Evolutionary conservation across 805 yeast species (phyloP), one percentile per base, ranked within the genome.

Genomic region (Wickerhamiella galacta): DNA sequence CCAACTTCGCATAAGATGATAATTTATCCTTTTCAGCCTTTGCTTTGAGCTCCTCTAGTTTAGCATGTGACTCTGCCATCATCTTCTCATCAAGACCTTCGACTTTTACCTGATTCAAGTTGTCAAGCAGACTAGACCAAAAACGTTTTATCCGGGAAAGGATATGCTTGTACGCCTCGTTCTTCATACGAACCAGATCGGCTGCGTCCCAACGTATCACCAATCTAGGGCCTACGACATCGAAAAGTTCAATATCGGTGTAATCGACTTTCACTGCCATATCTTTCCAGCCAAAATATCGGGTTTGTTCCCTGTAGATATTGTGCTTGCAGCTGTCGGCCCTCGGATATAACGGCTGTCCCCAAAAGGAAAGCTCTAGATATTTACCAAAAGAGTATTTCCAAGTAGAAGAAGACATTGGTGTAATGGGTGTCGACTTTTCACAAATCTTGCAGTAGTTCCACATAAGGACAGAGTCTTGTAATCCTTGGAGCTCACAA

Each of bases 311-410:
- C 34, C 74, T 70, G 42, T 80, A 75, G 36, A 76, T 73, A 49
- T 83, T 82, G 54, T 87, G 95, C 0, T 63, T 54, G 52, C 98
- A 90, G 15, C 66, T 62, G 1, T 75, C 77, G 2, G 73, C 76
- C 4, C 72, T 60, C 36, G 72, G 59, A 10, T 68, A 60, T 24
- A 71, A 57, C 14, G 58, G 61, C 22, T 61, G 54, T 35, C 77
- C 69, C 79, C 93, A 82, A 49, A 85, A 85, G 20, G 77, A 61
- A 16, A 85, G 58, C 56, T 90, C 96, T 16, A 90, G 58, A 49
- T 79, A 90, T 49, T 92, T 92, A 0, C 96, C 98, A 54, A 90
- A 75, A 0, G 96, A 87, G 41, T 74, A 75, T 47, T 75, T 82
- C 75, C 92, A 85, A 0, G 95, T 74, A 25, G 73, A 73, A 31